Evolutionary conservation across 2,329 filamentous ascomycete species (phyloP).

Genomic region (Plectosphaerella sp.): DNA sequence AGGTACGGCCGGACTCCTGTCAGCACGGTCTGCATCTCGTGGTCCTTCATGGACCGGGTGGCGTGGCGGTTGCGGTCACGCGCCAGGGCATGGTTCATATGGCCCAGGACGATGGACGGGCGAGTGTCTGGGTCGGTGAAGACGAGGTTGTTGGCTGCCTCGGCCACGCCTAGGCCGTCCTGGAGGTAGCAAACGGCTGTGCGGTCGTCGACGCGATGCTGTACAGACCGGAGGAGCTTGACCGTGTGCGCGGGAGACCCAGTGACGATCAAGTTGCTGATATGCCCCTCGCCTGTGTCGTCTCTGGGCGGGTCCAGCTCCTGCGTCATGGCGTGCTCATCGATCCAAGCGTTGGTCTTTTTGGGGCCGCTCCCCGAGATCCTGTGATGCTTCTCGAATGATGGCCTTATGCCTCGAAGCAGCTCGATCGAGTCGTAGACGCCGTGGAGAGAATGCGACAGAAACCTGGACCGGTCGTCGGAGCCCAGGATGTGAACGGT

Average conservation of each 20-base stretch:
- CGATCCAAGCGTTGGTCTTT: slow-evolving; percentile 14
- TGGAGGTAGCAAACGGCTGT: slow-evolving; percentile 75
- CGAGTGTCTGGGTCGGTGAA: slow-evolving; percentile 63
- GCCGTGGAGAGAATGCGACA: slow-evolving; percentile 34
- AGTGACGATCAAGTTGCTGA: slow-evolving; percentile 68
- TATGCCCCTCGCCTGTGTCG: slow-evolving; percentile 38
- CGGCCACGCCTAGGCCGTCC: slow-evolving; percentile 79
- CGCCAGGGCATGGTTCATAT: slow-evolving; percentile 44
- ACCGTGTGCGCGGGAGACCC: slow-evolving; percentile 50
- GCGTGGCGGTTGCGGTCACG: slow-evolving; percentile 34
- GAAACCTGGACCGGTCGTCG: slow-evolving; percentile 34
- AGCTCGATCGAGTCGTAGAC: slow-evolving; percentile 31
- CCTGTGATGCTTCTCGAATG: slow-evolving; percentile 15
- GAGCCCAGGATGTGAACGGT: slow-evolving; percentile 37
- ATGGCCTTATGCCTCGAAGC: neutral
- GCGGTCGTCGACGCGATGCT: slow-evolving; percentile 59
- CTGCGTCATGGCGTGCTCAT: neutral
- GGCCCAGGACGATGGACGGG: slow-evolving; percentile 73
- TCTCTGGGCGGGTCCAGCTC: neutral
- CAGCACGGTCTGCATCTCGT: slow-evolving; percentile 24
- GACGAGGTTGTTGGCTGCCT: slow-evolving; percentile 65
- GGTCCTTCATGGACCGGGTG: slow-evolving; percentile 27
- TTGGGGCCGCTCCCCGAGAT: slow-evolving; percentile 17
- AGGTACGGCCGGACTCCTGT: slow-evolving; percentile 18
- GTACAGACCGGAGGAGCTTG: slow-evolving; percentile 53